Conservation (phyloP, 2,329 filamentous ascomycete species). For the Fusarium sp. region DNA sequence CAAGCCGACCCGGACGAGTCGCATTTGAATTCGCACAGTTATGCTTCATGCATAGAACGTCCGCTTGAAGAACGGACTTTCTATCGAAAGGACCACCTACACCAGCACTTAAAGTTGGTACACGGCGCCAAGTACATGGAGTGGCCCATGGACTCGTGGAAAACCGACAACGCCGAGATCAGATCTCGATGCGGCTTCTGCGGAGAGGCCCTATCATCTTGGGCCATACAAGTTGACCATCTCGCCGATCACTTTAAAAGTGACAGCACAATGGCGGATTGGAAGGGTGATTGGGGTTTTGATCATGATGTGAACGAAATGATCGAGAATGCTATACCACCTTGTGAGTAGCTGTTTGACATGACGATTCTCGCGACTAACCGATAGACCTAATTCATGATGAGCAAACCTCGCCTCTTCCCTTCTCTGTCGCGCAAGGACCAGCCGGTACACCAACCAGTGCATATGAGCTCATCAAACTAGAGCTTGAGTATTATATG, state of each 20-base stretch:
- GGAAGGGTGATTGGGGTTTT: conserved; percentile 56
- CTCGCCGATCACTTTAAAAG: conserved; percentile 53
- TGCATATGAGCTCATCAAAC: not conserved
- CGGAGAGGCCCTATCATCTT: conserved; percentile 47
- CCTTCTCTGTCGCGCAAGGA: not conserved
- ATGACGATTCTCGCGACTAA: not conserved
- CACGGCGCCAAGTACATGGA: conserved; percentile 51
- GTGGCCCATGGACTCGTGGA: conserved; percentile 45
- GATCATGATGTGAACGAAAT: conserved; percentile 48
- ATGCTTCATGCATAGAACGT: conserved; percentile 51
- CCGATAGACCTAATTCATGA: conserved; percentile 23
- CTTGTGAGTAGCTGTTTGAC: conserved; percentile 41
- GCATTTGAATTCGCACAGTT: conserved; percentile 29
- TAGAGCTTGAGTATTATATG: not conserved
- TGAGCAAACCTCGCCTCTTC: not conserved
- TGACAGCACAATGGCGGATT: conserved; percentile 52
- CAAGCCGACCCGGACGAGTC: not conserved
- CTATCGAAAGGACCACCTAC: conserved; percentile 54
- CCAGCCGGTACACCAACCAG: not conserved
- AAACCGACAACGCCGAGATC: conserved; percentile 47
- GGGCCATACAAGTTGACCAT: conserved; percentile 48
- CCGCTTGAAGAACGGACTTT: conserved; percentile 53
- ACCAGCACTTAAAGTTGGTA: conserved; percentile 53
- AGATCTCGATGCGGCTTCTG: conserved; percentile 54
- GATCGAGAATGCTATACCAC: conserved; percentile 53